phyloP scores from a whole-genome alignment of 257 asterid species.

The Rubia yunnanensis region DNA sequence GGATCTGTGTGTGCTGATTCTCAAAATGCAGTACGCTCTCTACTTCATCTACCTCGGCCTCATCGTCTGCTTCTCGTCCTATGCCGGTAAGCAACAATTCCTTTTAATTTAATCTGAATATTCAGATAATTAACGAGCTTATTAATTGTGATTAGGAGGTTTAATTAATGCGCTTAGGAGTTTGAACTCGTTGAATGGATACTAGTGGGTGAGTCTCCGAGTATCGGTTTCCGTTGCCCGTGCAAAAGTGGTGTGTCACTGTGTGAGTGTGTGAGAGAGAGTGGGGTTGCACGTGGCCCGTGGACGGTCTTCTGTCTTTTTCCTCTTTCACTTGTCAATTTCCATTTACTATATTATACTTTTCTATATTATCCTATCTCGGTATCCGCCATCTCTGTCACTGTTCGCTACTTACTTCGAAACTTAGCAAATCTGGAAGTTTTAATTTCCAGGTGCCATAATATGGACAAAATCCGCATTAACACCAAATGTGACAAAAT shows the following conservation, averaged over 20 bases:
- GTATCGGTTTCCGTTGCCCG: slow-evolving; percentile 1
- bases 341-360: slow-evolving; percentile 23
- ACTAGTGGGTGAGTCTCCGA: neutral
- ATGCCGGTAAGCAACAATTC: slow-evolving; percentile 57
- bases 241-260: neutral
- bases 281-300: slow-evolving; percentile 88
- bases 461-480: slow-evolving; percentile 6
- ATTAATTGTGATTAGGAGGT: neutral
- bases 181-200: neutral
- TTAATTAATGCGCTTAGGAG: neutral
- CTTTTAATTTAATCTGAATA: neutral
- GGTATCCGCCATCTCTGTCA: slow-evolving; percentile 52
- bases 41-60: slow-evolving; percentile 93
- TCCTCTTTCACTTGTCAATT: slow-evolving; percentile 55
- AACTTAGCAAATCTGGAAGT: slow-evolving; percentile 17
- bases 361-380: slow-evolving; percentile 32
- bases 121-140: neutral
- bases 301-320: slow-evolving; percentile 76
- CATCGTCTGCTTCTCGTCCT: slow-evolving; percentile 85
- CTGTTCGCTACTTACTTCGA: slow-evolving; percentile 11
- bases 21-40: slow-evolving; percentile 74
- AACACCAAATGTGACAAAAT: neutral
- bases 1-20: slow-evolving; percentile 42
- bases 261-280: slow-evolving; percentile 12
- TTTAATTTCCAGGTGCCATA: neutral